Evolutionary conservation across 2,329 filamentous ascomycete species (phyloP).

Genomic region (Diplodia sapinea): DNA sequence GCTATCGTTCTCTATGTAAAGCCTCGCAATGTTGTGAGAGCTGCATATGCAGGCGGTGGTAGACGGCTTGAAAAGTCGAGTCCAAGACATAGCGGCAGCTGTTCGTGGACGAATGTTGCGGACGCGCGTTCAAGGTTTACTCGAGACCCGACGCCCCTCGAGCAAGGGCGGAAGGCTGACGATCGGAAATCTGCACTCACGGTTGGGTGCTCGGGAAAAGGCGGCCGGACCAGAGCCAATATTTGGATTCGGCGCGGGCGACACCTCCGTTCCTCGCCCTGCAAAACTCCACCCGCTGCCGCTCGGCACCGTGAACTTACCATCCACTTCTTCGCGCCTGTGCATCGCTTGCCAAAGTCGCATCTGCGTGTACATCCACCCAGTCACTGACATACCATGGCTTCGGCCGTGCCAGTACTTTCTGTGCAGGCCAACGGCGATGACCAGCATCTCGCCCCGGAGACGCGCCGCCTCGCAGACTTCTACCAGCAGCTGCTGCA

Average conservation of each 20-base stretch:
- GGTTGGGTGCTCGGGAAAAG: slow-evolving; percentile 2
- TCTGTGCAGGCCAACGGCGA: slow-evolving; percentile 42
- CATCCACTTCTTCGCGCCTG: slow-evolving; percentile 15
- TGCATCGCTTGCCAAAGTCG: slow-evolving; percentile 18
- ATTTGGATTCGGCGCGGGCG: slow-evolving; percentile 23
- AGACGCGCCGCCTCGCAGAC: slow-evolving; percentile 51
- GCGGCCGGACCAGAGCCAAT: slow-evolving; percentile 17
- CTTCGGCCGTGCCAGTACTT: slow-evolving; percentile 34
- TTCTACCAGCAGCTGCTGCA: slow-evolving; percentile 78
- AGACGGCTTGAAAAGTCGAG: background rate
- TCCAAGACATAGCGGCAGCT: background rate
- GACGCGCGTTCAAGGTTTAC: background rate
- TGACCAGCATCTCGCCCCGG: slow-evolving; percentile 44
- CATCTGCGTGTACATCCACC: background rate
- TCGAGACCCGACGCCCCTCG: background rate
- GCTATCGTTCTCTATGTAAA: background rate
- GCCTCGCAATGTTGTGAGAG: background rate
- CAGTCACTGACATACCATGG: slow-evolving; percentile 24
- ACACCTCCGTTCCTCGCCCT: slow-evolving; percentile 8
- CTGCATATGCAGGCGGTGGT: background rate
- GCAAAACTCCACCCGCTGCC: slow-evolving; percentile 22
- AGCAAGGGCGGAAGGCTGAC: background rate
- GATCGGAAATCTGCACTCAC: background rate
- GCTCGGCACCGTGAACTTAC: slow-evolving; percentile 24
- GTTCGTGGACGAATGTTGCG: background rate